Evolutionary conservation across 2,329 filamentous ascomycete genomes (phyloP), one percentile per base, ranked within the genome.

Genomic region (Pleurostoma richardsiae): DNA sequence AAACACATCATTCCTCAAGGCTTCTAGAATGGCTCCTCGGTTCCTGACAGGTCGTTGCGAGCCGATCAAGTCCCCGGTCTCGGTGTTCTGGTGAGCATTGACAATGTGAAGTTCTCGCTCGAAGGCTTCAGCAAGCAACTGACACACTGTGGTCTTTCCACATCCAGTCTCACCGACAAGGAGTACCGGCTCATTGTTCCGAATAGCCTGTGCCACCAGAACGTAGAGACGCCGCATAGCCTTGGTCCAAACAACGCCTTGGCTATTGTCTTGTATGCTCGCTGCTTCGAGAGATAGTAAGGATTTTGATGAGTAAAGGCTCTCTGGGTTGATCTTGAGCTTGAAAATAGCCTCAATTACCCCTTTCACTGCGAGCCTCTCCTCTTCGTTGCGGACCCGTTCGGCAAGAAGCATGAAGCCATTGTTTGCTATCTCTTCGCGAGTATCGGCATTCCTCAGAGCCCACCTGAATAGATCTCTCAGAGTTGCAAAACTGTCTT

Each of bases 381-480:
- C 94, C 56, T 94, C 88, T 4, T 84, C 77, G 56, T 96, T 91
- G n/a, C 94, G 83, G 6, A 99, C 94, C 55, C 95, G 83, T 69
- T 99, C 94, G 1, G 86, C 94, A 41, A 99, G 78, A 7, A 99
- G 79, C 90, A 99, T 96, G 63, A 92, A 99, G 0, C 94, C 94
- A 63, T 99, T 92, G 10, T 83, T 76, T 2, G 94, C 94, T 48
- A 99, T 83, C 52, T 96, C 85, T 53, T 97, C 87, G 8, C 91
- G 83, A 29, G 85, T 89, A 54, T 95, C 88, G 1, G 90, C 90
- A 47, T 84, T 82, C 57, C 94, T 80, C 47, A 95, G 71, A 4
- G 94, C 92, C 94, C 94, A 99, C 55, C 94, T 79, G 61, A 99
- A 99, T 36, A 99, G 73, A 65, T 99, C 94, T 77, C 94, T 80